Evolutionary conservation across 139 green algal genomes (phyloP).

Genomic region (Chlorella ohadii): DNA sequence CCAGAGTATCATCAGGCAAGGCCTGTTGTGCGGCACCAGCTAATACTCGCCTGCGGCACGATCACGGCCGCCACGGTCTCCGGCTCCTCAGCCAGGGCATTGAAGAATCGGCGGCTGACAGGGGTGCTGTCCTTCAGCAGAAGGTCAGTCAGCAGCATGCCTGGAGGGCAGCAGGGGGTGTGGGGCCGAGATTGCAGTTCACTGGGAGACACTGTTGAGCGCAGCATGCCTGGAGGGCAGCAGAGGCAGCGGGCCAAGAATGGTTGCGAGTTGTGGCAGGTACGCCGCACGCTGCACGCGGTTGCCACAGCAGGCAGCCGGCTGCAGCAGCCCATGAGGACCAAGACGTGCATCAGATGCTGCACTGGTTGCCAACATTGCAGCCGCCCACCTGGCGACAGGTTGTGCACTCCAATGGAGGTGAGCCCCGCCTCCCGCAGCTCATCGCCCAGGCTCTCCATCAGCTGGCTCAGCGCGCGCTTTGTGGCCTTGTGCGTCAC

Average conservation of each 20-base stretch:
- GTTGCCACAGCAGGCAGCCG: too few relatives aligned
- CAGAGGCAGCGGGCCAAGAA: too few relatives aligned
- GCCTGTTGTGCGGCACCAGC: too few relatives aligned
- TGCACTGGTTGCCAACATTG: neutral
- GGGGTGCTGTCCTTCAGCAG: conserved; percentile 62
- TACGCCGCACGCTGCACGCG: too few relatives aligned
- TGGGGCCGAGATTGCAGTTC: too few relatives aligned
- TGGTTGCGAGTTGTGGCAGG: too few relatives aligned
- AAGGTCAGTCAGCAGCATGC: conserved; percentile 74
- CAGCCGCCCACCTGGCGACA: conserved; percentile 53
- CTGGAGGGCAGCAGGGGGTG: conserved; percentile 28
- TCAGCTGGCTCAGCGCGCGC: conserved; percentile 63
- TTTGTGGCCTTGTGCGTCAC: conserved; percentile 74
- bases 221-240: too few relatives aligned
- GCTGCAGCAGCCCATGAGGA: too few relatives aligned
- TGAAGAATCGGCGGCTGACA: conserved; percentile 72
- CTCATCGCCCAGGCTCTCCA: conserved; percentile 56
- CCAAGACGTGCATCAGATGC: too few relatives aligned
- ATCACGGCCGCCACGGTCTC: conserved; percentile 70
- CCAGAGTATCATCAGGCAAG: too few relatives aligned
- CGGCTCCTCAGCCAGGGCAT: conserved; percentile 73
- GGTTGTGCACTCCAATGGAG: conserved; percentile 70
- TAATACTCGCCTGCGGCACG: conserved; percentile 60
- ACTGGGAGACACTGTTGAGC: too few relatives aligned
- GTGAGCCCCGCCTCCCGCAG: conserved; percentile 34